These are phyloP conservation scores for Jatropha podagrica DNA, from an alignment of 441 rosid species.

Conservation along the genomic window DNA sequence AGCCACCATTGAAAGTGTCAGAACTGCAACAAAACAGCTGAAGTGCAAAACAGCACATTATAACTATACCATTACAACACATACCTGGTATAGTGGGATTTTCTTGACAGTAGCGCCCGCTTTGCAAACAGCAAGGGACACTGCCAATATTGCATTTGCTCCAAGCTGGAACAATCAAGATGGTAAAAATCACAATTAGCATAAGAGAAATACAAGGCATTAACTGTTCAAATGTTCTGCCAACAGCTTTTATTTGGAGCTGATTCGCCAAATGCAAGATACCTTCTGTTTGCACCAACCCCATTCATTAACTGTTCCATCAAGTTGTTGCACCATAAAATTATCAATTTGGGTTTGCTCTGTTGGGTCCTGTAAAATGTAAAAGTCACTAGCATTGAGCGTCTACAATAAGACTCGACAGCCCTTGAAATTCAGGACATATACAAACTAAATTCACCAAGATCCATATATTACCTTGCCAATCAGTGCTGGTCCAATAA, in stretches of 20 bases:
- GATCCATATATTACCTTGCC: constrained; percentile 54
- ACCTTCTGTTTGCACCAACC: constrained; percentile 99
- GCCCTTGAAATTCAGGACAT: background rate
- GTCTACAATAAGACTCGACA: background rate
- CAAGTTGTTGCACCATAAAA: constrained; percentile 89
- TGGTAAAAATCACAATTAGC: background rate
- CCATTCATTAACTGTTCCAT: constrained; percentile 97
- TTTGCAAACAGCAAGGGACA: constrained; percentile 94
- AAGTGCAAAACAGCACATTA: background rate
- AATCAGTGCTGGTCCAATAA: constrained; percentile 82
- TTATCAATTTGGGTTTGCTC: constrained; percentile 80
- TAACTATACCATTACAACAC: background rate
- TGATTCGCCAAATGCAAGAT: background rate
- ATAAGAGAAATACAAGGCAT: background rate
- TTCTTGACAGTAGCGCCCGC: constrained; percentile 79
- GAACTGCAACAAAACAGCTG: background rate
- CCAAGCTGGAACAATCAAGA: constrained; percentile 59
- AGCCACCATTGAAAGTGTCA: background rate
- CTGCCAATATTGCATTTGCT: constrained; percentile 94
- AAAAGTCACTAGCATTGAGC: background rate
- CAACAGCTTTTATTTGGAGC: background rate
- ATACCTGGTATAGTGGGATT: constrained; percentile 88
- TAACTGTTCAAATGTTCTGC: background rate
- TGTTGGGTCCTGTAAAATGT: constrained; percentile 67
- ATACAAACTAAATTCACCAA: background rate